These are phyloP conservation scores for Pseudozyma hubeiensis DNA, from an alignment of 1,284 basidiomycete genomes.

Conservation along the genomic window DNA sequence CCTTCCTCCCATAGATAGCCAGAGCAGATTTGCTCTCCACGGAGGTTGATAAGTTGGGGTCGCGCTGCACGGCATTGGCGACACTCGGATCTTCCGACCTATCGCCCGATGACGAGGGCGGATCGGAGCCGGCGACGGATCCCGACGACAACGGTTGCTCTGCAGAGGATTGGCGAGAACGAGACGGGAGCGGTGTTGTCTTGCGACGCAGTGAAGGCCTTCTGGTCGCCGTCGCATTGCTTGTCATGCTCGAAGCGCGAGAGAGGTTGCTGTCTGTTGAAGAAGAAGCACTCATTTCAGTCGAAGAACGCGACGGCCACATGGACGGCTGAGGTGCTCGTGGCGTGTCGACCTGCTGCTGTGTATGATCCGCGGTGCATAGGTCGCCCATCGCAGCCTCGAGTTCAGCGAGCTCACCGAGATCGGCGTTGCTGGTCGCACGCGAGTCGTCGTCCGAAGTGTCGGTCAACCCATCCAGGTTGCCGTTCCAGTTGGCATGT, in stretches of 20 bases:
- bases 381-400: slow-evolving; percentile 43
- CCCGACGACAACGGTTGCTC: slow-evolving; percentile 23
- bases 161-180: slow-evolving; percentile 44
- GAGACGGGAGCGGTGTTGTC: slow-evolving; percentile 29
- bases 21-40: too few species aligned
- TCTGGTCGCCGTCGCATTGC: slow-evolving; percentile 5
- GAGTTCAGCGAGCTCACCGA: slow-evolving; percentile 43
- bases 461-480: slow-evolving; percentile 15
- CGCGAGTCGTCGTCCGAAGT: slow-evolving; percentile 53
- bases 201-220: slow-evolving; percentile 32
- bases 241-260: slow-evolving; percentile 6
- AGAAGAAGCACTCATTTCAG: slow-evolving; percentile 27
- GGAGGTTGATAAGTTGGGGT: too few species aligned
- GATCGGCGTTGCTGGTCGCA: slow-evolving; percentile 42
- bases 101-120: neutral
- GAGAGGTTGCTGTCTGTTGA: slow-evolving; percentile 25
- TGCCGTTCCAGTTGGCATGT: slow-evolving; percentile 14
- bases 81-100: too few species aligned
- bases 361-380: slow-evolving; percentile 24
- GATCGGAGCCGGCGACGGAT: neutral
- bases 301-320: slow-evolving; percentile 20
- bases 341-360: slow-evolving; percentile 26
- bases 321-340: slow-evolving; percentile 20
- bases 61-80: too few species aligned
- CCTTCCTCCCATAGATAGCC: too few species aligned